Evolutionary conservation across 345 rosid species (phyloP).

Genomic region (Populus simonii): DNA sequence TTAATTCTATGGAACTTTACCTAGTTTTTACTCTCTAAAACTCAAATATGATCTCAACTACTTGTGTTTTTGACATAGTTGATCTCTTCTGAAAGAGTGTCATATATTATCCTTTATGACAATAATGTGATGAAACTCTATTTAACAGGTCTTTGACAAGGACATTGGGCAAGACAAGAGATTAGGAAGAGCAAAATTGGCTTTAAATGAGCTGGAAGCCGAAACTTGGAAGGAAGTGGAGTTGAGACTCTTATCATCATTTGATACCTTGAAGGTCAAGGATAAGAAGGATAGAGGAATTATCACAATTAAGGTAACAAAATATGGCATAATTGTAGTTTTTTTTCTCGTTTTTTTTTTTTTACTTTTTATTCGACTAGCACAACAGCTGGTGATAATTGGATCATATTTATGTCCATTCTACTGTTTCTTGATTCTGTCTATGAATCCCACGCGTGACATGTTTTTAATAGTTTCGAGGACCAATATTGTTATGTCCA

Average conservation of each 20-base stretch:
- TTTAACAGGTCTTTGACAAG: slow-evolving; percentile 74
- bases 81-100: no score
- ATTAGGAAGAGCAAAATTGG: slow-evolving; percentile 74
- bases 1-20: background rate
- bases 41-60: no score
- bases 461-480: background rate
- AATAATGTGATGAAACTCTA: slow-evolving; percentile 9
- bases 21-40: background rate
- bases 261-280: slow-evolving; percentile 86
- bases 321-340: background rate
- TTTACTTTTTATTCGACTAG: background rate
- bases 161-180: slow-evolving; percentile 94
- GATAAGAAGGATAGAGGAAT: slow-evolving; percentile 97
- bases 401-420: background rate
- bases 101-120: no score
- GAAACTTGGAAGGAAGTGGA: slow-evolving; percentile 54
- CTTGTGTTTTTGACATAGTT: no score
- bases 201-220: slow-evolving; percentile 54
- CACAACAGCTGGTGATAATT: no score
- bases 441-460: no score
- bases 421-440: background rate
- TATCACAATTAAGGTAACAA: slow-evolving; percentile 64
- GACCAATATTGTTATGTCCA: background rate
- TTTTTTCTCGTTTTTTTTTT: background rate
- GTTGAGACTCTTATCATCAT: slow-evolving; percentile 71